These are phyloP conservation scores for Zarea fungicola DNA, from an alignment of 2,329 filamentous ascomycete genomes.

Conservation along the genomic window DNA sequence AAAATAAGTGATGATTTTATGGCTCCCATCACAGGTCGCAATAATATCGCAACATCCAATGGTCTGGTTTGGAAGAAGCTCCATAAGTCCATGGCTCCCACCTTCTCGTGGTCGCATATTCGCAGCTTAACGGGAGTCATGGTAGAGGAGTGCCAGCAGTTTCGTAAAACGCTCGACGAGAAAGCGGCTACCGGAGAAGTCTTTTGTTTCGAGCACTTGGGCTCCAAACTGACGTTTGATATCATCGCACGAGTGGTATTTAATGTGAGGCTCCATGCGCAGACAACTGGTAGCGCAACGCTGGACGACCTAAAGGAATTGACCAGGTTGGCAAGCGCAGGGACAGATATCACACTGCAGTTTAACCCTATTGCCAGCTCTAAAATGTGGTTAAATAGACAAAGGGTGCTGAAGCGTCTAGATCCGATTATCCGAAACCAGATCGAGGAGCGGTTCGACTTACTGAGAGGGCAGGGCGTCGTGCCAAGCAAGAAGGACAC, in stretches of 20 bases:
- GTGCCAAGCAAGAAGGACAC: background rate
- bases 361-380: background rate
- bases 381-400: background rate
- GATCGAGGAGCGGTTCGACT: background rate
- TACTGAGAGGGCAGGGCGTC: background rate
- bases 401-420: background rate
- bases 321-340: background rate
- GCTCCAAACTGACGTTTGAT: background rate
- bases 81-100: conserved; percentile 23
- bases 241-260: background rate
- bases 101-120: conserved; percentile 21
- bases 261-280: background rate
- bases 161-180: conserved; percentile 12
- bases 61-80: conserved; percentile 25
- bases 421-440: background rate
- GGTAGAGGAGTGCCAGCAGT: conserved; percentile 21
- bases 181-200: background rate
- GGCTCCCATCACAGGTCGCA: background rate
- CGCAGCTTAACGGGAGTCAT: conserved; percentile 21
- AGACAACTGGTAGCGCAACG: background rate
- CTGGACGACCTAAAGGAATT: background rate
- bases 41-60: conserved; percentile 13
- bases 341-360: too few relatives aligned
- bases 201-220: background rate
- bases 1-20: background rate